These are phyloP conservation scores for Hanseniaspora taiwanica DNA, from an alignment of 805 yeast species.

Conservation along the genomic window DNA sequence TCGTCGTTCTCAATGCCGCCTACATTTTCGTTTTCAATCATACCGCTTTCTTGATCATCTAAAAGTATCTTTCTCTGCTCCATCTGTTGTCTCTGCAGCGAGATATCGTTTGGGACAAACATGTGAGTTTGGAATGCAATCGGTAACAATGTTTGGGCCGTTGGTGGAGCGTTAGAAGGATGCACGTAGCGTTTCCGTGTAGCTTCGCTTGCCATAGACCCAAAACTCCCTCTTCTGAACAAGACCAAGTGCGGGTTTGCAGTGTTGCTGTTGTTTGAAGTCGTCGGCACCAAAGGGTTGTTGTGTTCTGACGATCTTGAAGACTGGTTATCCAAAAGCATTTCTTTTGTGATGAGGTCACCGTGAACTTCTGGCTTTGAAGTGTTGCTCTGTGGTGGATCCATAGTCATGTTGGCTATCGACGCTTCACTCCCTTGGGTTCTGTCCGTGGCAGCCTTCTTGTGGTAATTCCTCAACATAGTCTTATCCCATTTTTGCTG, in stretches of 20 bases:
- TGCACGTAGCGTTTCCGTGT: constrained; percentile 25
- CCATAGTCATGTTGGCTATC: too few species aligned
- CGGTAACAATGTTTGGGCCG: constrained; percentile 44
- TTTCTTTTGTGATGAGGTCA: not conserved
- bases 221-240: constrained; percentile 21
- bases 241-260: constrained; percentile 5
- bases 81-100: constrained; percentile 11
- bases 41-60: not conserved
- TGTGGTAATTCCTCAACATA: not conserved
- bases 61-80: not conserved
- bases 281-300: not conserved
- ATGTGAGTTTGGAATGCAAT: constrained; percentile 49
- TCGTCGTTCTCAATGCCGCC: not conserved
- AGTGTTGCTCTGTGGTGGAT: too few species aligned
- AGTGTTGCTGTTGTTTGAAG: not conserved
- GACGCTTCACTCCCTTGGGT: too few species aligned
- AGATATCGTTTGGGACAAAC: constrained; percentile 37
- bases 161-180: constrained; percentile 46
- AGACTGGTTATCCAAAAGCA: not conserved
- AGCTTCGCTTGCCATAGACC: constrained; percentile 25
- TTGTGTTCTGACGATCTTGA: not conserved
- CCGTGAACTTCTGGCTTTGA: too few species aligned
- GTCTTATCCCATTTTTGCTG: constrained; percentile 5
- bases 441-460: too few species aligned
- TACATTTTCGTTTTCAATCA: not conserved